phyloP scores from a whole-genome alignment of 129 eudicot genomes.

The Arctium lappa region DNA sequence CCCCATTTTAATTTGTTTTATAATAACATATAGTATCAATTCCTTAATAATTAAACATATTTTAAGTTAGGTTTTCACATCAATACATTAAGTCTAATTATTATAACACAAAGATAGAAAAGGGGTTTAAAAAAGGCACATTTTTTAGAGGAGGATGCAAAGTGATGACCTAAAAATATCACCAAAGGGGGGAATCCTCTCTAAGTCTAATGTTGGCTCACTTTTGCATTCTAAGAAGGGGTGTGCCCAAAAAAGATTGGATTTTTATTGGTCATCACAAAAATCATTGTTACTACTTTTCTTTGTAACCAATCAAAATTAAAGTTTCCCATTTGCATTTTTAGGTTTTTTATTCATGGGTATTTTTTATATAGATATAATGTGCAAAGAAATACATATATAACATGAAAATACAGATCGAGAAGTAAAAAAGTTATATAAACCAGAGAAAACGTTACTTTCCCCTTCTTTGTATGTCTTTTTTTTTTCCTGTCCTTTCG shows the following conservation, averaged over 20 bases:
- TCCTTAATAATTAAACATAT: constrained; percentile 18
- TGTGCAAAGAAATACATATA: no score
- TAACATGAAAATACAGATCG: background rate
- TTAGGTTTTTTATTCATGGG: background rate
- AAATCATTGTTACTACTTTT: constrained; percentile 22
- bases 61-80: constrained; percentile 33
- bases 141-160: constrained; percentile 28
- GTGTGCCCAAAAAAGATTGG: constrained; percentile 20
- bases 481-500: no score
- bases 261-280: constrained; percentile 24
- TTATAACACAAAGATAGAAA: constrained; percentile 18
- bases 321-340: constrained; percentile 15
- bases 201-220: constrained; percentile 25
- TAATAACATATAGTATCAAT: constrained; percentile 19
- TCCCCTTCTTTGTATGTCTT: background rate
- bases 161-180: constrained; percentile 38
- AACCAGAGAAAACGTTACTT: background rate
- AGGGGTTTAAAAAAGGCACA: constrained; percentile 16
- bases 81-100: constrained; percentile 20
- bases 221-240: constrained; percentile 26
- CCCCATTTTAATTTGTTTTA: background rate
- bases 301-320: constrained; percentile 27
- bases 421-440: background rate
- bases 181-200: constrained; percentile 27
- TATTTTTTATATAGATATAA: no score